A percentile compares a stretch with the other conserved stretches of the same genome.
These are phyloP conservation scores for Volvox carteri DNA, from an alignment of 163 green algal genomes.

Conservation along the genomic window DNA sequence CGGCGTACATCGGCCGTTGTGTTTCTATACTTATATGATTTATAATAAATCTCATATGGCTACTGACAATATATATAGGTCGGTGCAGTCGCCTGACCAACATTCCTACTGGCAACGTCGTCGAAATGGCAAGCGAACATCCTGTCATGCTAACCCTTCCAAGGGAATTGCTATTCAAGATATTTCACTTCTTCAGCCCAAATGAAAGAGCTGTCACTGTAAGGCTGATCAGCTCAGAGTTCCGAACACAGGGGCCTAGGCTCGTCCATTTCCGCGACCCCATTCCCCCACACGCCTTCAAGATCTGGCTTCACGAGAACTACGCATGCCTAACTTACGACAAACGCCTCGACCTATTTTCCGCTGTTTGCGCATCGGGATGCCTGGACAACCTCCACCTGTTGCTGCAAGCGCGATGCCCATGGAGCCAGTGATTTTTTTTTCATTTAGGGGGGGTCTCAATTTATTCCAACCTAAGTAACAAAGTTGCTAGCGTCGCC, in stretches of 20 bases:
- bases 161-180: not conserved
- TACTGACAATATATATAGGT: no score
- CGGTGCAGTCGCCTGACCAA: no score
- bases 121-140: no score
- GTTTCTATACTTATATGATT: no score
- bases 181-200: not conserved
- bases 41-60: no score
- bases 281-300: not conserved
- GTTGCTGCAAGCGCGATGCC: not conserved
- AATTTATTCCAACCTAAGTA: no score
- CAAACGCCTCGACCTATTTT: not conserved
- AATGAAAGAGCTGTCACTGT: not conserved
- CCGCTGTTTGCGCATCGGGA: conserved; percentile 1
- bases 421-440: not conserved
- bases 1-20: no score
- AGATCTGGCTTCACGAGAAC: not conserved
- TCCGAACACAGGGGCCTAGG: not conserved
- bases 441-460: no score
- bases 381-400: not conserved
- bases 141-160: no score
- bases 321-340: not conserved
- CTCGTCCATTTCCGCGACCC: not conserved
- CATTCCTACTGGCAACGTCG: no score
- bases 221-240: not conserved
- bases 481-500: no score